Percentiles rank a stretch among this genome's conserved stretches.
phyloP scores from a whole-genome alignment of 2,329 filamentous ascomycete species.

The Apiospora arundinis region DNA sequence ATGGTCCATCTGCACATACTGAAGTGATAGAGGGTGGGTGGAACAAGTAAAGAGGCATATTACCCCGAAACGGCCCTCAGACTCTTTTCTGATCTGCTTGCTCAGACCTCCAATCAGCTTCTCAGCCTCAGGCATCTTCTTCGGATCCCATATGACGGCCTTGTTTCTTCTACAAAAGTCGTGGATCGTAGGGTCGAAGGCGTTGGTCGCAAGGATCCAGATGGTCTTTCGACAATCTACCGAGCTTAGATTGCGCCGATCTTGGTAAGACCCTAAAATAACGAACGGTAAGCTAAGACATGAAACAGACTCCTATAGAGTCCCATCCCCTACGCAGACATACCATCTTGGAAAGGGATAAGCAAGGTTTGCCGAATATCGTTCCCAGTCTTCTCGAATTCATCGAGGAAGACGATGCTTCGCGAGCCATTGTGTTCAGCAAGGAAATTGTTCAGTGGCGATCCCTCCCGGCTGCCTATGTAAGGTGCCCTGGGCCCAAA shows the following conservation, averaged over 20 bases:
- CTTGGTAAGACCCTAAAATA: slow-evolving; percentile 43
- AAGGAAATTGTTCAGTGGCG: slow-evolving; percentile 55
- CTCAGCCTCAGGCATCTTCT: slow-evolving; percentile 24
- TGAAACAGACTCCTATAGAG: slow-evolving; percentile 33
- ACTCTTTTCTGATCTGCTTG: slow-evolving; percentile 21
- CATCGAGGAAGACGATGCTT: slow-evolving; percentile 56
- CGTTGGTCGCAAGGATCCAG: slow-evolving; percentile 56
- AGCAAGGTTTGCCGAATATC: slow-evolving; percentile 51
- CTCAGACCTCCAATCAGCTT: slow-evolving; percentile 27
- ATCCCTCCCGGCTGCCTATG: slow-evolving; percentile 42
- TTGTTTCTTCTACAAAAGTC: slow-evolving; percentile 42
- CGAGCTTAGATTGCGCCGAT: slow-evolving; percentile 41
- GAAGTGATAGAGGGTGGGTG: no score
- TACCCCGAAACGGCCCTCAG: not conserved
- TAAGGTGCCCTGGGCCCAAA: slow-evolving; percentile 49
- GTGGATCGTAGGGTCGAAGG: slow-evolving; percentile 46
- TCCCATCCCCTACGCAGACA: slow-evolving; percentile 28
- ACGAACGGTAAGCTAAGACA: not conserved
- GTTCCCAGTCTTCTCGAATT: slow-evolving; percentile 54
- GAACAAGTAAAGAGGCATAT: no score
- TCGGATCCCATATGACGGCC: slow-evolving; percentile 21
- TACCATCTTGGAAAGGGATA: slow-evolving; percentile 45
- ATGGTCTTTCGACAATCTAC: slow-evolving; percentile 52
- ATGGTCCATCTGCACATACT: no score
- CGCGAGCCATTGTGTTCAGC: slow-evolving; percentile 41